Base-by-base conservation (phyloP, 164 flowering plant species). In the Tetrastigma voinierianum region DNA sequence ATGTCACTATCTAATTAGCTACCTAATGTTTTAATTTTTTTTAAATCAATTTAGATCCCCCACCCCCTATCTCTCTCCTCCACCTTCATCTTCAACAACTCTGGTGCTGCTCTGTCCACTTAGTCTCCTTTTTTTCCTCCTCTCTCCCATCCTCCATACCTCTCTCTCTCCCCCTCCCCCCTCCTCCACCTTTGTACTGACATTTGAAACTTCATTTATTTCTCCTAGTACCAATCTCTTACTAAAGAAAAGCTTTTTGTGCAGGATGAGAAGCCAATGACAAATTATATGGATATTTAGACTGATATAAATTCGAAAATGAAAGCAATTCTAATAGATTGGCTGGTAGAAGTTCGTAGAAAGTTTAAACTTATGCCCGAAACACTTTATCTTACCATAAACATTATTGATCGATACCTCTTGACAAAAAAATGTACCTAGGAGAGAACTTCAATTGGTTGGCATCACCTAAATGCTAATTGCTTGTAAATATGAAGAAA, bases 401-500 rank as follows among this genome's bases (percentile, higher is more conserved):
- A 81, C 62, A 64, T 82, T 2, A 69, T 82, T 6, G 86, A 84
- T 58, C 73, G 86, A 9, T 84, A 61, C 65, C 80, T 84, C 0
- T 71, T 82, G 1, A 57, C 47, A 55, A 79, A 75, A n/a, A 52
- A 19, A n/a, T 17, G 84, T 80, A 15, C 52, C 73, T 0, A 74
- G 77, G 69, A 57, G 64, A 48, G 83, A 84, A 49, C 78, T 83
- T 59, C 83, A 84, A 77, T 65, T 84, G 17, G 76, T 82, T 23
- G 88, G 86, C 43, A 74, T 83, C 11, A 54, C 79, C 40, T 53
- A 85, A 15, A 77, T 80, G 85, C 81, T 81, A 25, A 70, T 81
- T 11, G 87, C 85, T 16, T 77, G 76, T 77, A 83, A 82, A 65
- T 80, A 84, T 63, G 86, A 84, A 68, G 86, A 84, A 49, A 82